Base-by-base conservation (phyloP, 192 early-diverging fungal species). In the Coemansia sp. region DNA sequence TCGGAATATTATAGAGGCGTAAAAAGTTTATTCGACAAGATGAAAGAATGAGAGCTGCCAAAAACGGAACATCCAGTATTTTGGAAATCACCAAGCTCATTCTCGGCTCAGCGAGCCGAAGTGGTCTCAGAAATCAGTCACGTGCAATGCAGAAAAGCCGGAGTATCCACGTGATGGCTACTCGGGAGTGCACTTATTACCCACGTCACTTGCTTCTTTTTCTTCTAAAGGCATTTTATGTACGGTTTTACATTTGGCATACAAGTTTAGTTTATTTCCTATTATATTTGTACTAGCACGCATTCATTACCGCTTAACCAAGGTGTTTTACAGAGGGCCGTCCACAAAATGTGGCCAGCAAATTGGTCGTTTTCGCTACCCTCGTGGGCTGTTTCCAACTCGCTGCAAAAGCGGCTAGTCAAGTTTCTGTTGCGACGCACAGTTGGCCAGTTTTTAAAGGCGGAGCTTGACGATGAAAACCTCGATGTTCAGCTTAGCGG, bases 401-500 rank as follows among this genome's bases (percentile, higher is more conserved):
- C 87, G 28, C 83, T 95, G 64, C 92, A 95, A 66, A 94, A 94
- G 71, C 82, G 90, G 28, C 83, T 95, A 31, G 84, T 90, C 52
- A 94, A 91, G 69, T 94, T 90, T 64, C 74, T 94, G 22, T 73
- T 94, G 28, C 85, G 88, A 53, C 86, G 86, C 57, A 88, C 94
- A 9, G 85, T 96, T 40, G 94, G 94, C 7, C 89, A 90, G 68
- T 93, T 94, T 62, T 79, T 95, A 38, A 86, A 88, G 56, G 86
- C 93, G 21, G 78, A 93, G 25, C 86, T 91, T 52, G 83, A 89
- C 53, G 71, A 76, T 55, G 91, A 91, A 38, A 87, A 93, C 66
- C 85, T 94, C 59, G 94, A 95, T 65, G 88, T 95, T 36, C 87
- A 92, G 82, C 84, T 95, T 10, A 85, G 86, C 36, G 85, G 88